These are phyloP conservation scores for Ascosphaera apis DNA, from an alignment of 2,329 filamentous ascomycete genomes.

Conservation along the genomic window DNA sequence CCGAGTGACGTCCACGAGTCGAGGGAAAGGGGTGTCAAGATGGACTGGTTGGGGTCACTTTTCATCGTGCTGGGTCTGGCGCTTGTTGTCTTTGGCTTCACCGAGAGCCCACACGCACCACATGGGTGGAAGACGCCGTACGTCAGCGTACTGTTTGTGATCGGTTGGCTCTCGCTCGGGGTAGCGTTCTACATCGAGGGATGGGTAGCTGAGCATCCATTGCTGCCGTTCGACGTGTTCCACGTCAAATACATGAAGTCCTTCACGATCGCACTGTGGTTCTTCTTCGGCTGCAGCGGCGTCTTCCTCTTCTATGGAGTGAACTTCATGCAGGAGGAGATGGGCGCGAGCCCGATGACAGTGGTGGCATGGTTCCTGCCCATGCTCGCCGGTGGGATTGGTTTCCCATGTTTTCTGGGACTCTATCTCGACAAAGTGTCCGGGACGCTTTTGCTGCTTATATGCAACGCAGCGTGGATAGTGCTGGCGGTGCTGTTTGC, in stretches of 20 bases:
- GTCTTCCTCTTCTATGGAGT: slow-evolving; percentile 43
- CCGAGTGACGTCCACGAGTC: slow-evolving; percentile 23
- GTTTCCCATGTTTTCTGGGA: slow-evolving; percentile 39
- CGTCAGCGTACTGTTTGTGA: slow-evolving; percentile 39
- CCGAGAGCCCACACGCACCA: slow-evolving; percentile 45
- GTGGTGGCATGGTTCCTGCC: slow-evolving; percentile 48
- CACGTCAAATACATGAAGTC: slow-evolving; percentile 44
- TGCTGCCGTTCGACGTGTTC: slow-evolving; percentile 50
- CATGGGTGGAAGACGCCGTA: slow-evolving; percentile 52
- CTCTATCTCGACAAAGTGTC: slow-evolving; percentile 44
- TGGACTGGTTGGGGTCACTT: slow-evolving; percentile 45
- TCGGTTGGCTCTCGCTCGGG: slow-evolving; percentile 37
- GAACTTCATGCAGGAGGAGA: slow-evolving; percentile 34
- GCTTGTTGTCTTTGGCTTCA: slow-evolving; percentile 52
- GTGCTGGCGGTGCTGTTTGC: slow-evolving; percentile 39
- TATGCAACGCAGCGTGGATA: slow-evolving; percentile 38
- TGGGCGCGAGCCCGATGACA: slow-evolving; percentile 35
- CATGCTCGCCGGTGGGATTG: slow-evolving; percentile 42
- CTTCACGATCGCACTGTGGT: slow-evolving; percentile 36
- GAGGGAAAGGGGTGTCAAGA: slow-evolving; percentile 23
- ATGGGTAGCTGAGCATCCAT: slow-evolving; percentile 42
- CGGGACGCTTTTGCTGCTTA: slow-evolving; percentile 37
- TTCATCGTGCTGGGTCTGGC: slow-evolving; percentile 42
- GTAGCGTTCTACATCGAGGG: slow-evolving; percentile 47
- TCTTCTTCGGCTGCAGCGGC: slow-evolving; percentile 45